Percentiles rank a stretch among this genome's conserved stretches.
Conservation (phyloP, 352 stramenopile genomes). For the Phytophthora hibernalis region DNA sequence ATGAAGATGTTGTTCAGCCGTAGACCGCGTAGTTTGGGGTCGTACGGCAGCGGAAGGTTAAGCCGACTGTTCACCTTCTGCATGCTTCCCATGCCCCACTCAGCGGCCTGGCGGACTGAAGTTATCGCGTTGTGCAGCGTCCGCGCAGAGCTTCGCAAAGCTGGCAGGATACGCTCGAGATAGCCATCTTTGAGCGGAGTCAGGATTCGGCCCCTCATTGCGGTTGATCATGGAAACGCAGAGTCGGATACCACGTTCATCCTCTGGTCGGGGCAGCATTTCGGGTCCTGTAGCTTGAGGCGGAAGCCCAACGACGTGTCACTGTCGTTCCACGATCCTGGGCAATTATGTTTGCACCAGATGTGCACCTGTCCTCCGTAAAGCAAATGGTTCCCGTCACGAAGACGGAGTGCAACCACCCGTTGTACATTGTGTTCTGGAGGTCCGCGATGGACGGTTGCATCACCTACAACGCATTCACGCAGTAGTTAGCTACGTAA, state of each 20-base stretch:
- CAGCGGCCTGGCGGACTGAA: not conserved
- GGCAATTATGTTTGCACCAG: too few species aligned
- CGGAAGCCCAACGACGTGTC: too few species aligned
- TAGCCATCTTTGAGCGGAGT: not conserved
- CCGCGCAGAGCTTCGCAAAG: not conserved
- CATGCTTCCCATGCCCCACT: not conserved
- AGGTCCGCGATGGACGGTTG: too few species aligned
- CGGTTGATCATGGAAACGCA: not conserved
- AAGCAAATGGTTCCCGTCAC: too few species aligned
- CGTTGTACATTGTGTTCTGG: too few species aligned
- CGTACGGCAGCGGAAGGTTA: not conserved
- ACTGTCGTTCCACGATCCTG: too few species aligned
- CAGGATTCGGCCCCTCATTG: not conserved
- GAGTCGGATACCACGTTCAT: not conserved
- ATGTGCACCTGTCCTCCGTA: too few species aligned
- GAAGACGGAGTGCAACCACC: too few species aligned
- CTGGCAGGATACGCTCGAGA: not conserved
- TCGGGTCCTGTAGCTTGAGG: too few species aligned
- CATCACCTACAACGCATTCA: too few species aligned
- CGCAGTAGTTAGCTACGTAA: too few species aligned
- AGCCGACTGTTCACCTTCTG: not conserved
- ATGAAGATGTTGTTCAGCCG: not conserved
- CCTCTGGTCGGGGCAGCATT: too few species aligned
- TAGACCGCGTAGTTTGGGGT: not conserved
- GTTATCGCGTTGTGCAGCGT: not conserved